Base-by-base conservation (phyloP, 352 stramenopile genomes). In the Globisporangium sylvaticum region DNA sequence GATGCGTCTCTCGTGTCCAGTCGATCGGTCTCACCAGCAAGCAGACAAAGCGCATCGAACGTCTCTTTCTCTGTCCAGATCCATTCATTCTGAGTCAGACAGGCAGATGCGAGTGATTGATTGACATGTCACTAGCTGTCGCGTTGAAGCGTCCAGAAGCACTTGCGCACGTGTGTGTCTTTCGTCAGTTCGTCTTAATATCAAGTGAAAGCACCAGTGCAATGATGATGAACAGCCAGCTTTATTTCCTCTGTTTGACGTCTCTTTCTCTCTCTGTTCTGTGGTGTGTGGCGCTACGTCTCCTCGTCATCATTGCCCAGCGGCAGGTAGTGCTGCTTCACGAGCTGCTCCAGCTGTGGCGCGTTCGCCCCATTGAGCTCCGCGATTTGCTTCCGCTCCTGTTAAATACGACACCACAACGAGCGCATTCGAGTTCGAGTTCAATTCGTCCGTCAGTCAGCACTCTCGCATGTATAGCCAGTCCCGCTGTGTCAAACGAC, bases 321-420 rank as follows among this genome's bases (percentile, higher is more conserved):
- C 31, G 73, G 72, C n/a, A 79, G 80, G n/a, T 83, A 62, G 66
- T 88, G 72, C 57, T 91, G 80, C 27, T 87, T 84, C 50, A 90
- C 74, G 29, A 89, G 69, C 59, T 83, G 74, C 62, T 90, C 82
- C 42, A 90, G 70, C 53, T 84, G 81, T 15, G 81, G 83, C 8
- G 80, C 78, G 53, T 91, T 90, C 34, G 81, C 81, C 10, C 76
- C 82, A 8, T 75, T 69, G 29, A 90, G 77, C 69, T 90, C 80
- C 4, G 72, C 82, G 62, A 90, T 76, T 20, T 76, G 44, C 65
- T 92, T 89, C 2, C 75, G 71, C 50, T 90, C 77, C 83, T 90
- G 60, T 34, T 15, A 2, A 24, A 10, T 5, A 34, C 44, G 46
- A 52, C 27, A 44, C 18, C 24, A 58, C 50, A 57, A 61, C 20